Percentiles rank a stretch among this genome's conserved stretches.
phyloP scores from a whole-genome alignment of 352 stramenopile species.

The Sclerospora graminicola region DNA sequence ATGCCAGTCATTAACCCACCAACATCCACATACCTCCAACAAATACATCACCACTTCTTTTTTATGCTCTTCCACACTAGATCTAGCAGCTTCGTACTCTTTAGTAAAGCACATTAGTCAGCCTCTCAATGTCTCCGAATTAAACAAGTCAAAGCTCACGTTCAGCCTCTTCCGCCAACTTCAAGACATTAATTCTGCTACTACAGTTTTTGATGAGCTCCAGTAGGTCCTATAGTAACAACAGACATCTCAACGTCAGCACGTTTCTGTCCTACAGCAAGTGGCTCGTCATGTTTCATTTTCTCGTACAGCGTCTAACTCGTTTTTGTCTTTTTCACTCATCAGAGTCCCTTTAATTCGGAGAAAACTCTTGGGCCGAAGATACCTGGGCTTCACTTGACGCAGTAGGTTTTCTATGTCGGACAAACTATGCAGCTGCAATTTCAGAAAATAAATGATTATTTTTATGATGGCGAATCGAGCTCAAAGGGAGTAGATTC shows the following conservation, averaged over 20 bases:
- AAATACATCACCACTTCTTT: conserved; percentile 67
- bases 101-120: background rate
- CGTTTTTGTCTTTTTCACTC: conserved; percentile 67
- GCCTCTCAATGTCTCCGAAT: background rate
- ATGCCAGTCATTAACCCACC: background rate
- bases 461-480: background rate
- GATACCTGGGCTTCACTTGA: conserved; percentile 40
- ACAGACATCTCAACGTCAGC: background rate
- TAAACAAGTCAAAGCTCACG: conserved; percentile 8
- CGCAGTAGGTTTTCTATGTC: conserved; percentile 48
- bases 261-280: background rate
- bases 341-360: conserved; percentile 49
- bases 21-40: conserved; percentile 28
- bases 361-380: conserved; percentile 47
- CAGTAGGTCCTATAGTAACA: conserved; percentile 36
- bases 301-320: conserved; percentile 46
- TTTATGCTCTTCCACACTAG: conserved; percentile 33
- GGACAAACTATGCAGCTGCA: conserved; percentile 33
- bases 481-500: background rate
- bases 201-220: conserved; percentile 69
- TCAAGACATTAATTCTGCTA: conserved; percentile 44
- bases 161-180: conserved; percentile 23
- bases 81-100: conserved; percentile 8
- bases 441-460: background rate
- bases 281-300: background rate